These are phyloP conservation scores for Ceratobasidium papillatum DNA, from an alignment of 1,284 basidiomycete genomes.

Conservation along the genomic window DNA sequence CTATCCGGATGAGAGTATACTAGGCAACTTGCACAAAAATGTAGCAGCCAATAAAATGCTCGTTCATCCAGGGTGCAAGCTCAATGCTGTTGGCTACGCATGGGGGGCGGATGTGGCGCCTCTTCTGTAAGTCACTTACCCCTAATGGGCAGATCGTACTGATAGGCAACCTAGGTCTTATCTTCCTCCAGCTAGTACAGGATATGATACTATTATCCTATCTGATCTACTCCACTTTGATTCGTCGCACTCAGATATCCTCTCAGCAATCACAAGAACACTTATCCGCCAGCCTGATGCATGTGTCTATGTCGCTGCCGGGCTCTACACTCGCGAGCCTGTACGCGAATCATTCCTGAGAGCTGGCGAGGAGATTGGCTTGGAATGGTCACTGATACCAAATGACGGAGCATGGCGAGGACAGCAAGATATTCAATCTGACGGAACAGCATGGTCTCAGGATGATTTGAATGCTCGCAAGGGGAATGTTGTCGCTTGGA, in stretches of 20 bases:
- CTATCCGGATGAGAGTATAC: constrained; percentile 69
- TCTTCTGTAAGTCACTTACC: constrained; percentile 58
- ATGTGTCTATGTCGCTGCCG: constrained; percentile 67
- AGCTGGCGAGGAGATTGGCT: constrained; percentile 55
- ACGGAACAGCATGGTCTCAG: constrained; percentile 21
- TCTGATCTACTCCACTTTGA: constrained; percentile 76
- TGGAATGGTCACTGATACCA: constrained; percentile 59
- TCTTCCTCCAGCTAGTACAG: constrained; percentile 42
- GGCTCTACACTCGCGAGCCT: constrained; percentile 64
- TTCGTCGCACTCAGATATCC: constrained; percentile 64
- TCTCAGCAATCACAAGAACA: constrained; percentile 60
- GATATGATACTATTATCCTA: constrained; percentile 69
- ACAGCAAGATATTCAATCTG: constrained; percentile 28
- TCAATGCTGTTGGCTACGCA: constrained; percentile 63
- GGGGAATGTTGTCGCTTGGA: constrained; percentile 48
- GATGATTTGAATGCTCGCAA: constrained; percentile 47
- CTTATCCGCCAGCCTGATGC: constrained; percentile 58
- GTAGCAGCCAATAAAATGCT: constrained; percentile 59
- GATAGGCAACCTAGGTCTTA: constrained; percentile 36
- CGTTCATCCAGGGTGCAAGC: constrained; percentile 55
- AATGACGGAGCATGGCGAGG: constrained; percentile 45
- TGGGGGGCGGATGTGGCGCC: constrained; percentile 64
- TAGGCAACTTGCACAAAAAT: constrained; percentile 62
- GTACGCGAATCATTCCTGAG: constrained; percentile 66
- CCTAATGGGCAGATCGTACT: neutral